phyloP scores from a whole-genome alignment of 2,329 filamentous ascomycete species.

The Fusarium compactum region DNA sequence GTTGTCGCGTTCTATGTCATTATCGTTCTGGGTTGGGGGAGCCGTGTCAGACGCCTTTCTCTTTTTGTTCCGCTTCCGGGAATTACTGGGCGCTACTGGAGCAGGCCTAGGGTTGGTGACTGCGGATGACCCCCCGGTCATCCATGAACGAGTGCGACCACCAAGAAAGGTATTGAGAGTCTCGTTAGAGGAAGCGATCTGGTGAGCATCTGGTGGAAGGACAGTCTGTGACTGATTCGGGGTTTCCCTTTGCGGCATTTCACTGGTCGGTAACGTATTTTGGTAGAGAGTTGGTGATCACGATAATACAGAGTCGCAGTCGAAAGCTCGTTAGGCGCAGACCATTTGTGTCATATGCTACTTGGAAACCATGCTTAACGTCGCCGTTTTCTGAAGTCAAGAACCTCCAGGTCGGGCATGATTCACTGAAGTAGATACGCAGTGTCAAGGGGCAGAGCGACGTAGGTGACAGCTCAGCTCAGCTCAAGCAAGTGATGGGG shows the following conservation, averaged over 20 bases:
- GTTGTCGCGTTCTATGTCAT: conserved; percentile 20
- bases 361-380: conserved; percentile 40
- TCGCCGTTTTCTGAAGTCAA: conserved; percentile 43
- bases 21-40: conserved; percentile 25
- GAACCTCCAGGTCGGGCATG: conserved; percentile 38
- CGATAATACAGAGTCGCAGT: not conserved
- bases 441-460: not conserved
- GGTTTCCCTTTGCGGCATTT: conserved; percentile 44
- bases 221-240: conserved; percentile 34
- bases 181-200: conserved; percentile 56
- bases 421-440: conserved; percentile 27
- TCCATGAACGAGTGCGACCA: conserved; percentile 50
- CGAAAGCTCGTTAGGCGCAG: conserved; percentile 1
- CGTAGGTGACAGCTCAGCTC: conserved; percentile 16
- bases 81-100: conserved; percentile 24
- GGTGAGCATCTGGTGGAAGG: conserved; percentile 33
- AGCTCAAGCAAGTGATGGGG: not conserved
- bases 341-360: conserved; percentile 38
- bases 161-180: conserved; percentile 57
- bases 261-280: conserved; percentile 28
- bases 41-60: conserved; percentile 23
- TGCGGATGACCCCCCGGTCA: conserved; percentile 34
- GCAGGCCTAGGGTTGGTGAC: conserved; percentile 17
- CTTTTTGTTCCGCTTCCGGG: conserved; percentile 41
- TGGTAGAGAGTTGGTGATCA: conserved; percentile 16